Conservation (phyloP, 371 early-diverging fungal genomes). For the Rhizoclosmatium hyalinum region DNA sequence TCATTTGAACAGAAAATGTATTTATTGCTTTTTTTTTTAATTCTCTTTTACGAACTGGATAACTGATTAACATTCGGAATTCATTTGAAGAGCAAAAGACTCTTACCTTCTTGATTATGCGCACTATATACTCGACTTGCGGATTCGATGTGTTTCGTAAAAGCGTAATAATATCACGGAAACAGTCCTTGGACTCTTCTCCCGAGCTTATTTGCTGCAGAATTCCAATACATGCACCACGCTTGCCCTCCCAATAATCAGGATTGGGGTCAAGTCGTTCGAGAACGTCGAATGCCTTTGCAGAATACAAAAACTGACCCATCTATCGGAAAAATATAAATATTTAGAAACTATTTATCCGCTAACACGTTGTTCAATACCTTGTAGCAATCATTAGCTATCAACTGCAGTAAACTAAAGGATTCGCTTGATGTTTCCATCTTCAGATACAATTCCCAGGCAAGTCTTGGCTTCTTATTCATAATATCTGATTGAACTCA, state of each 20-base stretch:
- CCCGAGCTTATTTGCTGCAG: conserved; percentile 52
- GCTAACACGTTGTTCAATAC: conserved; percentile 25
- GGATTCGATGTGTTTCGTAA: conserved; percentile 58
- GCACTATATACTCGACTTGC: conserved; percentile 61
- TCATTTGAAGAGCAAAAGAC: not conserved
- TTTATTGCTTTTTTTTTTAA: too few relatives aligned
- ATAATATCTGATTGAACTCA: conserved; percentile 50
- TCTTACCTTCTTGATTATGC: conserved; percentile 52
- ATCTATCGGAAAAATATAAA: conserved; percentile 36
- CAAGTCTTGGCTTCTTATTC: conserved; percentile 61
- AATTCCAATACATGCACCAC: conserved; percentile 62
- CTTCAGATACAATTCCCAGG: conserved; percentile 64
- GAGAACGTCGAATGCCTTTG: conserved; percentile 65
- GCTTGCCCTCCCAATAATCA: conserved; percentile 68
- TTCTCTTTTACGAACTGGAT: too few relatives aligned
- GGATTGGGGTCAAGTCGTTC: conserved; percentile 62
- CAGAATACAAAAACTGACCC: conserved; percentile 53
- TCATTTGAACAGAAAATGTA: not conserved
- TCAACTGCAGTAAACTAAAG: conserved; percentile 59
- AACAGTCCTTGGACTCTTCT: conserved; percentile 53
- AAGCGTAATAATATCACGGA: conserved; percentile 55
- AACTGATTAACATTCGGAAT: too few relatives aligned
- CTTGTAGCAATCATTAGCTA: conserved; percentile 64
- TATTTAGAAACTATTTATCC: conserved; percentile 1
- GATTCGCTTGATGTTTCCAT: conserved; percentile 69